Base-by-base conservation (phyloP, 2,329 filamentous ascomycete species). In the Monilinia fructicola region DNA sequence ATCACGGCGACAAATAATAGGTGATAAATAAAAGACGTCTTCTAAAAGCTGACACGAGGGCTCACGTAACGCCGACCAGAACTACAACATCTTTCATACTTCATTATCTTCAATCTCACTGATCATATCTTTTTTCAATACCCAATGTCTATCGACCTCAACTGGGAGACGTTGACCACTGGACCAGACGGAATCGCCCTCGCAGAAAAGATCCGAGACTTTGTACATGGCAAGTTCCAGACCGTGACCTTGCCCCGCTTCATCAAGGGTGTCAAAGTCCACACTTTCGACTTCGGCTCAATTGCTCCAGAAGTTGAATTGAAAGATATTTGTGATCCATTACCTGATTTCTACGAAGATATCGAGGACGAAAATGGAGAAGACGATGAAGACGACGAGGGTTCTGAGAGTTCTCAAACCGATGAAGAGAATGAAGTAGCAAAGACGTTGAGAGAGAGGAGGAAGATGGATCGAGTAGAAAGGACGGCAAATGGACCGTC, bases 181-280 rank as follows among this genome's bases (percentile, higher is more conserved):
- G 95, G 95, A 38, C 87, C 92, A 59, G 94, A 98, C 78, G 94
- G 95, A 66, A 85, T 88, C 71, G 90, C 87, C 64, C 87, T 97
- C 69, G 93, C 94, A 59, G 90, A 93, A 76, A 86, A 85, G 70
- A 96, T 99, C 78, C 91, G 94, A 71, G 88, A 89, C 74, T 99
- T 99, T 80, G 91, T 99, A 74, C 92, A 99, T 79, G 90, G 92
- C 76, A 95, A 93, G 75, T 99, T 99, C 79, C 95, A 99, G 80
- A 88, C 92, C 69, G 89, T 98, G 70, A 86, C 90, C 35, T 85
- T 99, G 56, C 95, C 95, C 67, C 91, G 93, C 75, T 97, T 99
- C 84, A 97, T 99, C 79, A 93, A 95, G 76, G 95, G 93, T 35
- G 95, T 99, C 73, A 90, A 92, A 65, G 93, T 97, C 52, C 93